Evolutionary conservation across 2,329 filamentous ascomycete genomes (phyloP), one percentile per base, ranked within the genome.

Genomic region (Colletotrichum sp.): DNA sequence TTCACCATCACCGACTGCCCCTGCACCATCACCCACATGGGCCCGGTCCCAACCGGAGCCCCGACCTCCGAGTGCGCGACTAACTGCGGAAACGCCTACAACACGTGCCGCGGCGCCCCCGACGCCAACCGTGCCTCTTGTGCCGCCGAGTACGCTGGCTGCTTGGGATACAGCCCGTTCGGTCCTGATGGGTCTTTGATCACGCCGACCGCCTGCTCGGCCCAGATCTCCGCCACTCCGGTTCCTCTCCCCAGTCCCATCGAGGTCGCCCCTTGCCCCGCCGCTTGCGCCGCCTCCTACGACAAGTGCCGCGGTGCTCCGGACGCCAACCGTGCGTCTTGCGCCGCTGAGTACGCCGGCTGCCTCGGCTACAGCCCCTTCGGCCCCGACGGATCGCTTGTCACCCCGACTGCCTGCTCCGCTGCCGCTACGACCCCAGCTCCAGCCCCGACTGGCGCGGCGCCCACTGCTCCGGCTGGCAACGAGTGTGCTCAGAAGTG

Each of bases 1-100:
- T 83, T 92, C 78, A 92, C 89, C 80, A 87, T 93, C 72, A 88
- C 86, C 57, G 85, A 90, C 81, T 90, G 89, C 83, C 88, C 88
- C 74, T 90, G 88, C 85, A 90, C 88, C 65, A 30, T 55, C 52
- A 70, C 71, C 24, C 30, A 69, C 71, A 30, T 38, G 26, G 55
- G 71, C 26, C 65, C 55, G 2, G 15, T 32, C 12, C 66, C 57
- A 16, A 60, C 57, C 16, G 57, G 57, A n/a, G 16, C 5, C 16
- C 2, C 57, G 18, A 8, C 24, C 57, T 60, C 57, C 8, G 57
- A 30, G 57, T 60, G 57, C 57, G 57, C 57, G 57, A 60, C 57
- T 26, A 60, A 28, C 57, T 60, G 57, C 28, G 55, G 21, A 12
- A 52, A 24, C 43, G 43, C 57, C 26, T 60, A 60, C 28, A 30